Evolutionary conservation across 768 basidiomycete species (phyloP), one percentile per base, ranked within the genome.

Genomic region (Lactarius pseudohatsudake): DNA sequence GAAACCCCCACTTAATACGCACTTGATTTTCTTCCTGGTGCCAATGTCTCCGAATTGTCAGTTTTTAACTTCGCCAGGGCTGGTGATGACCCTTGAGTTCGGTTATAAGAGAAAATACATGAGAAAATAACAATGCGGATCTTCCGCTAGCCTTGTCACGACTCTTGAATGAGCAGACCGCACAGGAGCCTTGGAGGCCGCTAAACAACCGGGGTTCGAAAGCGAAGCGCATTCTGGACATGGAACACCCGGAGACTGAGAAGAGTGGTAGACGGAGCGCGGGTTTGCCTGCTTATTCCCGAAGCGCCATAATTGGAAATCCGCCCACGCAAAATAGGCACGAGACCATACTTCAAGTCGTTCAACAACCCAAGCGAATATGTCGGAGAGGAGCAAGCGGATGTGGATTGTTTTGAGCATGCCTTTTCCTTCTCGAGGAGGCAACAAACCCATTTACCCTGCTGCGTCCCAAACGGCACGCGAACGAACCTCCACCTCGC

Each of bases 361-460:
- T n/a, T 26, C 20, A 26, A 2, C 28, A 20, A 3, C 4, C 53
- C 62, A 7, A 47, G 32, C 41, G 62, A 60, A n/a, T 57, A 41
- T 38, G 65, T 60, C 34, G 75, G 74, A 64, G 75, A 74, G 22
- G 70, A 74, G 32, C 73, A 72, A 26, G 50, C 61, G 64, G 62
- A 59, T 18, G 75, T 77, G 55, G 74, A 68, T 9, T 62, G 65
- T 16, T 75, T 79, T 32, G 78, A 80, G 16, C 81, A 77, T 20
- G 75, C 77, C 62, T 73, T 79, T 13, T 79, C 26, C 22, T 53
- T 45, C 13, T 77, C 16, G 73, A 75, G 16, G 69, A 72, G 55
- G 67, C 72, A n/a, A 20, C 60, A 62, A 40, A 1, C 34, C 9
- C 9, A 30, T 38, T 47, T 9, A 32, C 20, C n/a, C 26, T 41